phyloP scores from a whole-genome alignment of 2,329 filamentous ascomycete genomes.

The Gnomoniopsis smithogilvyi region DNA sequence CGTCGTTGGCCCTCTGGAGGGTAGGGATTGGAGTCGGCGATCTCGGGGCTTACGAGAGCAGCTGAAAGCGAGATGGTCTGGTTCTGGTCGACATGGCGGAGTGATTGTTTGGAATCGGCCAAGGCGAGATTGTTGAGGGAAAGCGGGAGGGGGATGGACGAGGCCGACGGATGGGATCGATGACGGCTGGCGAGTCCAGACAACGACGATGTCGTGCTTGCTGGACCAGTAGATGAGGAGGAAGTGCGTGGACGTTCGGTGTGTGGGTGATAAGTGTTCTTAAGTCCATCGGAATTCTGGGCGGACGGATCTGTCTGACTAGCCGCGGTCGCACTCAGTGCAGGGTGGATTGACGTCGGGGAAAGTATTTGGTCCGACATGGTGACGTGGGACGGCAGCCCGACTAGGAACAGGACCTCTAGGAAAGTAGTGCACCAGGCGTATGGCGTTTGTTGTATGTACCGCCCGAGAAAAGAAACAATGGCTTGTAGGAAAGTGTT shows the following conservation, averaged over 20 bases:
- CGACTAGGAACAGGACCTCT: neutral
- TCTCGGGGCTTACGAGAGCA: conserved; percentile 23
- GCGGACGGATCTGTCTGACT: conserved; percentile 23
- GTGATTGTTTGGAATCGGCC: conserved; percentile 13
- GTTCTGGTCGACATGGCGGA: conserved; percentile 19
- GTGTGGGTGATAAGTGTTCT: conserved; percentile 26
- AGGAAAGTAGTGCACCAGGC: neutral
- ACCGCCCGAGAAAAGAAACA: neutral
- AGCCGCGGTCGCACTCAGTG: conserved; percentile 33
- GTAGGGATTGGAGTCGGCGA: conserved; percentile 25
- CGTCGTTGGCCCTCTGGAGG: conserved; percentile 37
- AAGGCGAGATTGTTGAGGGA: conserved; percentile 9
- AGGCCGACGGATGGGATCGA: conserved; percentile 2
- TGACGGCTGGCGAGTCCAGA: conserved; percentile 1
- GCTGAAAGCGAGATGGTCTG: conserved; percentile 13
- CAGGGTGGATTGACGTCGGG: conserved; percentile 49
- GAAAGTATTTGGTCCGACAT: conserved; percentile 39
- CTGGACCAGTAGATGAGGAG: conserved; percentile 11
- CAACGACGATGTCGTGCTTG: conserved; percentile 20
- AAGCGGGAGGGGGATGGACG: conserved; percentile 15
- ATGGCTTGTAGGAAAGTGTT: neutral
- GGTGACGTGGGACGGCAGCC: conserved; percentile 12
- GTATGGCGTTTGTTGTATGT: neutral
- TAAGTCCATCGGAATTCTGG: conserved; percentile 20
- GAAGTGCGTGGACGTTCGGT: conserved; percentile 25